Percentiles rank a stretch among this genome's conserved stretches.
Conservation (phyloP, 2,329 filamentous ascomycete species). For the Nothophoma quercina region DNA sequence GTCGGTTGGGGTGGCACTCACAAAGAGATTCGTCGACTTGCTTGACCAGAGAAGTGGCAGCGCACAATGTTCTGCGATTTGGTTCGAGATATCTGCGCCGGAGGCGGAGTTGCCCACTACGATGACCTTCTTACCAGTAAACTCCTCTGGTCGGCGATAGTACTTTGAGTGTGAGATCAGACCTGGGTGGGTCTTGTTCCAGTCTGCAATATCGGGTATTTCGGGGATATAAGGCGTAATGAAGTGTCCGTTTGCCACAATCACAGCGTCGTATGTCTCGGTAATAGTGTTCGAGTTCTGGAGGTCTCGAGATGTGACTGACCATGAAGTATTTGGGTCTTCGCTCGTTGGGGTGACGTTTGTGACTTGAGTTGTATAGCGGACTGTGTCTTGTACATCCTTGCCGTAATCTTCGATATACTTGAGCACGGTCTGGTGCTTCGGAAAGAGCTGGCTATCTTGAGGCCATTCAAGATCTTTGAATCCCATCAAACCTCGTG, state of each 20-base stretch:
- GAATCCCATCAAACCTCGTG: conserved; percentile 80
- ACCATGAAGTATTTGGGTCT: conserved; percentile 60
- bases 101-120: conserved; percentile 87
- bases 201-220: conserved; percentile 52
- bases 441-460: conserved; percentile 75
- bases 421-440: conserved; percentile 71
- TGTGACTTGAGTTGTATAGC: conserved; percentile 75
- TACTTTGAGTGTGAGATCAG: conserved; percentile 70
- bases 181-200: conserved; percentile 49
- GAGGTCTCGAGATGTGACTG: conserved; percentile 63
- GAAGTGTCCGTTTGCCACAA: conserved; percentile 59
- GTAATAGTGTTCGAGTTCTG: conserved; percentile 47
- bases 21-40: conserved; percentile 23
- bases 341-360: conserved; percentile 56
- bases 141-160: conserved; percentile 73
- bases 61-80: conserved; percentile 70
- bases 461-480: conserved; percentile 72
- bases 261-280: conserved; percentile 62
- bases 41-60: conserved; percentile 63
- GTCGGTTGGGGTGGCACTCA: conserved; percentile 33
- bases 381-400: conserved; percentile 71
- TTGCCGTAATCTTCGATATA: conserved; percentile 78
- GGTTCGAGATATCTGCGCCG: conserved; percentile 80
- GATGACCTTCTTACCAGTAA: conserved; percentile 73
- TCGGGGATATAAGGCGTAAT: conserved; percentile 55